Evolutionary conservation across 2,329 filamentous ascomycete species (phyloP), one percentile per base, ranked within the genome.

Genomic region (Arthrobotrys megalospora): DNA sequence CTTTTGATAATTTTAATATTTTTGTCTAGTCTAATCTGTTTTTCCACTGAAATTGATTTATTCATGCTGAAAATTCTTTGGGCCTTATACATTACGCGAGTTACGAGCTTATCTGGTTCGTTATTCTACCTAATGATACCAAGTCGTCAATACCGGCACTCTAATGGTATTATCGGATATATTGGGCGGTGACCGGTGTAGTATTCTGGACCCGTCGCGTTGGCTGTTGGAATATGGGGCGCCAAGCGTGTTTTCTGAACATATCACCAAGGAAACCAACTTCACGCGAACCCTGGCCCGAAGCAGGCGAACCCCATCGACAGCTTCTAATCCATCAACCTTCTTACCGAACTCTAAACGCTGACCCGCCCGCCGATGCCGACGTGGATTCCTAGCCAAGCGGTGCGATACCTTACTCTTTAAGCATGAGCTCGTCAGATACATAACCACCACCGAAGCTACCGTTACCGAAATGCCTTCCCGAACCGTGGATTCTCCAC

Each of bases 381-480:
- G 11, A 60, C 55, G 32, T 21, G 21, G 16, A n/a, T 28, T 43
- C 0, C 4, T 16, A 45, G 11, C 14, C 41, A 1, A 45, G 41
- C 19, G 6, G 34, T 12, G 19, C 55, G 36, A 24, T 43, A 60
- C 6, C n/a, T 24, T 60, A 41, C 12, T 4, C 36, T 43, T 24
- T 58, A 48, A 76, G 64, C 11, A 76, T 76, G 71, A 64, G 38
- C 24, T 32, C 47, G 50, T 6, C 24, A 64, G 55, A 43, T 53
- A 16, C 19, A 19, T 72, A 72, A 48, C 32, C n/a, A 6, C 19
- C 14, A 36, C 36, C 36, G 24, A 41, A 43, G 36, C 36, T 43
- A 60, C 10, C 55, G 6, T 43, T 43, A 43, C 36, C 28, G 16
- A 38, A 43, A 34, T 38, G 32, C 52, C 21, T 41, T 34, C 36